phyloP scores from a whole-genome alignment of 495 filamentous ascomycete species.

The Penicillium arizonense region DNA sequence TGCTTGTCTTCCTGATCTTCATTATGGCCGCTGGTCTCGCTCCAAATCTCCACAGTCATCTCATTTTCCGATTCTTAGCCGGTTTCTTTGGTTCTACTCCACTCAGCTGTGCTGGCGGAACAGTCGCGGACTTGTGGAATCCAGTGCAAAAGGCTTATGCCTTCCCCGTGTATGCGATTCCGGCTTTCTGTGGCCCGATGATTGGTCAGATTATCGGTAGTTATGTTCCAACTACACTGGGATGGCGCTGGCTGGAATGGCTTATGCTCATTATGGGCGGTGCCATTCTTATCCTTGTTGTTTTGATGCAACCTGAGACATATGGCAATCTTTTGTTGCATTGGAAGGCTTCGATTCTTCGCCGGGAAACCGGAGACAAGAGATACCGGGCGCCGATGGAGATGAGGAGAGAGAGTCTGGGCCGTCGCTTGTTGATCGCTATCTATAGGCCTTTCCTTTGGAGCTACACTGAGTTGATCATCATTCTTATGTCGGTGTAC shows the following conservation, averaged over 20 bases:
- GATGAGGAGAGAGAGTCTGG: constrained; percentile 26
- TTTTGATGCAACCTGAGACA: constrained; percentile 46
- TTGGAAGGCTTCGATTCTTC: constrained; percentile 45
- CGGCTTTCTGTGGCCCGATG: constrained; percentile 36
- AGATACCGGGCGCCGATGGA: constrained; percentile 39
- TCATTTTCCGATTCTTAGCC: constrained; percentile 45
- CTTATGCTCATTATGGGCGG: constrained; percentile 42
- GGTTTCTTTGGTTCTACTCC: constrained; percentile 47
- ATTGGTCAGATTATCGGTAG: constrained; percentile 43
- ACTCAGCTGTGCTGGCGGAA: constrained; percentile 44
- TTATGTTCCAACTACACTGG: constrained; percentile 22
- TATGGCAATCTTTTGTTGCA: constrained; percentile 43
- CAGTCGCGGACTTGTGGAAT: constrained; percentile 42
- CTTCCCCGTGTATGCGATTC: constrained; percentile 40
- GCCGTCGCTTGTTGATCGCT: constrained; percentile 22
- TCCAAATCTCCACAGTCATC: constrained; percentile 40
- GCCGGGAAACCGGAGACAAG: constrained; percentile 37
- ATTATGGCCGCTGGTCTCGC: constrained; percentile 46
- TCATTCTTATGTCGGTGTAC: constrained; percentile 51
- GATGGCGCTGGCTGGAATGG: constrained; percentile 51
- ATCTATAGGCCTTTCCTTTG: constrained; percentile 41
- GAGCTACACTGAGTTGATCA: constrained; percentile 38
- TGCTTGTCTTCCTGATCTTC: constrained; percentile 45
- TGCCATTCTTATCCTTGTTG: constrained; percentile 28
- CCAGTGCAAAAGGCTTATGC: constrained; percentile 39